Percentiles rank a stretch among this genome's conserved stretches.
Evolutionary conservation across 139 green algal genomes (phyloP).

Genomic region (Pleodorina starrii): DNA sequence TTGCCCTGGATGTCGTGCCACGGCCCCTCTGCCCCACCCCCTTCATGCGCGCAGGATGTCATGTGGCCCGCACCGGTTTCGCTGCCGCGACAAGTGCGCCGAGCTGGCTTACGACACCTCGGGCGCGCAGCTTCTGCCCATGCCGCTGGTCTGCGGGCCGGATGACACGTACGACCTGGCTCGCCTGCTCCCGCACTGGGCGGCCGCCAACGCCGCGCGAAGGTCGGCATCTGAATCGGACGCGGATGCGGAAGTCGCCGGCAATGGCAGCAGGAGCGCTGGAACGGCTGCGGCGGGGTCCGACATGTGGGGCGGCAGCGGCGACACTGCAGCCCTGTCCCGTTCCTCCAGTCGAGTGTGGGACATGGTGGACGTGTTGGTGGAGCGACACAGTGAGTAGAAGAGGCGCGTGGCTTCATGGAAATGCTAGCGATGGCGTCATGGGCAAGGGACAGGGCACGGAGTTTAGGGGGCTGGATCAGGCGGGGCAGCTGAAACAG

Average conservation of each 20-base stretch:
- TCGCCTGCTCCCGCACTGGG: neutral
- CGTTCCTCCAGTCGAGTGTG: neutral
- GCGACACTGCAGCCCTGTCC: neutral
- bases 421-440: too few species aligned
- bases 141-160: neutral
- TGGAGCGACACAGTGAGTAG: constrained; percentile 4
- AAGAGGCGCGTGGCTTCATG: neutral
- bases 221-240: neutral
- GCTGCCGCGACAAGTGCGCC: constrained; percentile 37
- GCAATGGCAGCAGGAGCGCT: neutral
- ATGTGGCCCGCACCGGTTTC: constrained; percentile 46
- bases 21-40: neutral
- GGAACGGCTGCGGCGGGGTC: neutral
- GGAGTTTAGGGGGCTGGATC: neutral
- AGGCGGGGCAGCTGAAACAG: too few species aligned
- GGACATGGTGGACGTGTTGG: constrained; percentile 26
- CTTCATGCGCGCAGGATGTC: neutral
- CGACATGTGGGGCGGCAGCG: neutral
- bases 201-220: neutral
- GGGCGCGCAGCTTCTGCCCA: neutral
- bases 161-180: neutral
- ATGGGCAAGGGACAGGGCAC: too few species aligned
- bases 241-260: neutral
- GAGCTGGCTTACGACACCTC: neutral
- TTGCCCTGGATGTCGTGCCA: neutral